A percentile compares a stretch with the other conserved stretches of the same genome.
phyloP scores from a whole-genome alignment of 2,329 filamentous ascomycete genomes.

The Xylaria sp. region DNA sequence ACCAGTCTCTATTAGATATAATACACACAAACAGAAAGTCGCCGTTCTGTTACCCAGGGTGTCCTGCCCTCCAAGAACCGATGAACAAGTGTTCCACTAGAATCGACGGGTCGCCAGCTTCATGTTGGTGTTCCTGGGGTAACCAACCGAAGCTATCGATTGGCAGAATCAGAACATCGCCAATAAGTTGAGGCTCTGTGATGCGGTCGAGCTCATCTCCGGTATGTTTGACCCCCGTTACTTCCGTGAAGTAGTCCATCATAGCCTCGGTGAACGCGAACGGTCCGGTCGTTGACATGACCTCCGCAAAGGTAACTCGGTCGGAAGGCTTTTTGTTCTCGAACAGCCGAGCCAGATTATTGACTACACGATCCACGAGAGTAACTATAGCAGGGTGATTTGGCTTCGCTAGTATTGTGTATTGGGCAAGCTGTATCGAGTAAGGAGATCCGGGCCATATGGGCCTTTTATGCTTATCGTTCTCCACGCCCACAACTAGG shows the following conservation, averaged over 20 bases:
- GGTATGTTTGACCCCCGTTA: slow-evolving; percentile 45
- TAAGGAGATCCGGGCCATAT: slow-evolving; percentile 69
- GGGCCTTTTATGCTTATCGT: slow-evolving; percentile 59
- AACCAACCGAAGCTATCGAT: slow-evolving; percentile 45
- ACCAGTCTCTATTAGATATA: neutral
- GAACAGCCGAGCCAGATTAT: slow-evolving; percentile 42
- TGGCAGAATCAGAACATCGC: slow-evolving; percentile 51
- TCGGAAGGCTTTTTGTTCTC: slow-evolving; percentile 34
- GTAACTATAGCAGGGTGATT: slow-evolving; percentile 75
- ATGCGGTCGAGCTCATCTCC: slow-evolving; percentile 49
- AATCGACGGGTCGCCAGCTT: slow-evolving; percentile 30
- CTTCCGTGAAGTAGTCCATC: slow-evolving; percentile 48
- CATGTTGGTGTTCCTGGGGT: slow-evolving; percentile 32
- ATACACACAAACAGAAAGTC: neutral
- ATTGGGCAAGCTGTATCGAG: slow-evolving; percentile 80
- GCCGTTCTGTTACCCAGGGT: slow-evolving; percentile 32
- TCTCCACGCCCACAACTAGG: slow-evolving; percentile 77
- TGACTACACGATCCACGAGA: slow-evolving; percentile 72
- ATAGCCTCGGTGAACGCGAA: slow-evolving; percentile 50
- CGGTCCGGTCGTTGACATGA: slow-evolving; percentile 50
- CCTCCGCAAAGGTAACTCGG: slow-evolving; percentile 45
- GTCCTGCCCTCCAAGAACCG: slow-evolving; percentile 38
- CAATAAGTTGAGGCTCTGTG: slow-evolving; percentile 47
- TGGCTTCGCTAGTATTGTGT: slow-evolving; percentile 79
- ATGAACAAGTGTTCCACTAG: slow-evolving; percentile 43